Percentiles rank a stretch among this genome's conserved stretches.
These are phyloP conservation scores for Aspergillus piperis DNA, from an alignment of 2,329 filamentous ascomycete genomes.

Conservation along the genomic window DNA sequence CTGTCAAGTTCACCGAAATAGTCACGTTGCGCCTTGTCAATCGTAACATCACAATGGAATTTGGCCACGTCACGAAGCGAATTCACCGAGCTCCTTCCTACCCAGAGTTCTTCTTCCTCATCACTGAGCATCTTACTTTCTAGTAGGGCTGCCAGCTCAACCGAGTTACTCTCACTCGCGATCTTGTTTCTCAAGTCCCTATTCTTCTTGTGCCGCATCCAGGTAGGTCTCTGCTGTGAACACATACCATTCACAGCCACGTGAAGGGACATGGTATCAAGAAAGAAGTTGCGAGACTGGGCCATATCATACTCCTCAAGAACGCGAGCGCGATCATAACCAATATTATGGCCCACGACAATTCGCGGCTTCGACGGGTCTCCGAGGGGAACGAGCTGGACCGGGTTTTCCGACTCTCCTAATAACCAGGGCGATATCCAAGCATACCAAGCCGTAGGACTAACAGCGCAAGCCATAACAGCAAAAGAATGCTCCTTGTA, in stretches of 20 bases:
- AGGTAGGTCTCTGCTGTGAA: slow-evolving; percentile 90
- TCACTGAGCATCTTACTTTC: slow-evolving; percentile 67
- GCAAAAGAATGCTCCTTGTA: slow-evolving; percentile 91
- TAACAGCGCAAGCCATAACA: slow-evolving; percentile 93
- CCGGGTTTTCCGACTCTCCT: slow-evolving; percentile 72
- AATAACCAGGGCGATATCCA: slow-evolving; percentile 97
- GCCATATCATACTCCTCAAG: slow-evolving; percentile 83
- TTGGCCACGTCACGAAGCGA: slow-evolving; percentile 93
- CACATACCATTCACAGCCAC: slow-evolving; percentile 99
- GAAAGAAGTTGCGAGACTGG: slow-evolving; percentile 80
- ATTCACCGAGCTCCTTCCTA: slow-evolving; percentile 91
- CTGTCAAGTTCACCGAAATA: slow-evolving; percentile 83
- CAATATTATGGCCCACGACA: slow-evolving; percentile 91
- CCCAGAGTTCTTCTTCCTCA: slow-evolving; percentile 94
- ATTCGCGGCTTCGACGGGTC: slow-evolving; percentile 72
- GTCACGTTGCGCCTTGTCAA: slow-evolving; percentile 86
- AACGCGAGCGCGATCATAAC: slow-evolving; percentile 87
- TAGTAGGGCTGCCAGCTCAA: slow-evolving; percentile 71
- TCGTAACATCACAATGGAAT: slow-evolving; percentile 87
- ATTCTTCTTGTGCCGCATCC: slow-evolving; percentile 96
- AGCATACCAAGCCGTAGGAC: slow-evolving; percentile 89
- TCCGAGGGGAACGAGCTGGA: slow-evolving; percentile 84
- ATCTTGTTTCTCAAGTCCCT: slow-evolving; percentile 80
- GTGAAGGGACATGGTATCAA: slow-evolving; percentile 98
- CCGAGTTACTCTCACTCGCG: slow-evolving; percentile 67